Evolutionary conservation across 306 rosid genomes (phyloP), one percentile per base, ranked within the genome.

Genomic region (Citrullus mucosospermus): DNA sequence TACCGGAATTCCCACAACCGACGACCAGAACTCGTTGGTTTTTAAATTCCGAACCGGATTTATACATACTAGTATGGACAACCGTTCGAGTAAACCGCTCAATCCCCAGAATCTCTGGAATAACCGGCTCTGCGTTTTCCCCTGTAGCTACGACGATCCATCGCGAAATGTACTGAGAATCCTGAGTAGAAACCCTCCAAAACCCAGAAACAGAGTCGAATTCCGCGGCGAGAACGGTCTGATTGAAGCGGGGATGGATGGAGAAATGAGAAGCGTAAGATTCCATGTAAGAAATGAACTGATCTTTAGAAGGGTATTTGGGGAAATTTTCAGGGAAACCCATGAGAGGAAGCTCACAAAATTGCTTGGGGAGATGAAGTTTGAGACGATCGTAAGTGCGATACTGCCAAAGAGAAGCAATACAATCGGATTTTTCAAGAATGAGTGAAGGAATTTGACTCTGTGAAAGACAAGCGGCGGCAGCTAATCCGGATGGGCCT

Each of bases 1-100:
- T 96, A 28, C 99, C 99, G n/a, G 99, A 92, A 86, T 96, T 96
- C 10, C 99, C 99, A 76, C 98, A 96, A 1, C 99, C 99, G 73
- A 96, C 65, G 3, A 96, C 98, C 76, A 96, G 63, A 78, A 96
- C 98, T 81, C 59, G 89, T 44, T 87, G 79, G 84, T 85, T 88
- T 38, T 36, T 84, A 16, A 90, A 91, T 1, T 74, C 84, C 4
- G 78, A 78, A 32, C 97, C 98, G 62, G 97, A 86, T 54, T 88
- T 93, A 20, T 92, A 96, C 0, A 16, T 78, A 50, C 90, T 85
- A 0, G 99, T 90, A 55, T 96, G 99, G 72, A 79, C 61, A 48
- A 92, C 48, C 8, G 79, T 62, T 4, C 89, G 92, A 2, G 18
- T 62, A 78, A 96, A 96, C n/a, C 39, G 43, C 1, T 91, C 91